Evolutionary conservation across 1,284 basidiomycete species (phyloP).

Genomic region (Coriolopsis trogii): DNA sequence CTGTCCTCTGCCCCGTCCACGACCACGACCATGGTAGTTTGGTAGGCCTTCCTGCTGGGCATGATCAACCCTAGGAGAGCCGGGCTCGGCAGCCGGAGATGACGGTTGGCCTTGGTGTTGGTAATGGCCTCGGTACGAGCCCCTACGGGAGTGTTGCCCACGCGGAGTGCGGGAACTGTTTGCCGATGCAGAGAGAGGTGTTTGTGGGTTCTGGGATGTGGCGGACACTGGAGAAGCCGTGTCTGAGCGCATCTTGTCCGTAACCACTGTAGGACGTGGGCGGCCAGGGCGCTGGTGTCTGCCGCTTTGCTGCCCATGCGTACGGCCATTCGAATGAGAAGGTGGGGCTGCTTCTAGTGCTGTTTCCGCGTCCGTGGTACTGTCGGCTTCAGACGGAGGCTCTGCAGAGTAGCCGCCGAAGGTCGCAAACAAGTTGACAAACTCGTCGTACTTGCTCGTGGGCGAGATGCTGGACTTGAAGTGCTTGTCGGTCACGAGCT

Average conservation of each 20-base stretch:
- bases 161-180: conserved; percentile 7
- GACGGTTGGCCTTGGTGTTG: conserved; percentile 3
- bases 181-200: conserved; percentile 4
- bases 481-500: conserved; percentile 44
- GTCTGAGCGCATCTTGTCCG: conserved; percentile 8
- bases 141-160: conserved; percentile 11
- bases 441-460: conserved; percentile 49
- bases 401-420: conserved; percentile 47
- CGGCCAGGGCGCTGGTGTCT: conserved; percentile 3
- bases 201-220: conserved; percentile 1
- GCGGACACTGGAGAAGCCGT: conserved; percentile 13
- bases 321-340: background rate
- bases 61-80: background rate
- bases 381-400: conserved; percentile 8
- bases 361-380: background rate
- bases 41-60: background rate
- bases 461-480: conserved; percentile 35
- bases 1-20: conserved; percentile 34
- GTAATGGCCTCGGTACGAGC: conserved; percentile 16
- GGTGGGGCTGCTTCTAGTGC: background rate
- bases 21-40: conserved; percentile 15
- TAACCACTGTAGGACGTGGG: conserved; percentile 13
- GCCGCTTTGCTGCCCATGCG: conserved; percentile 10
- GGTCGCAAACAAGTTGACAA: conserved; percentile 54
- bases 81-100: background rate